Evolutionary conservation across 441 rosid genomes (phyloP).

Genomic region (Viola pubescens): DNA sequence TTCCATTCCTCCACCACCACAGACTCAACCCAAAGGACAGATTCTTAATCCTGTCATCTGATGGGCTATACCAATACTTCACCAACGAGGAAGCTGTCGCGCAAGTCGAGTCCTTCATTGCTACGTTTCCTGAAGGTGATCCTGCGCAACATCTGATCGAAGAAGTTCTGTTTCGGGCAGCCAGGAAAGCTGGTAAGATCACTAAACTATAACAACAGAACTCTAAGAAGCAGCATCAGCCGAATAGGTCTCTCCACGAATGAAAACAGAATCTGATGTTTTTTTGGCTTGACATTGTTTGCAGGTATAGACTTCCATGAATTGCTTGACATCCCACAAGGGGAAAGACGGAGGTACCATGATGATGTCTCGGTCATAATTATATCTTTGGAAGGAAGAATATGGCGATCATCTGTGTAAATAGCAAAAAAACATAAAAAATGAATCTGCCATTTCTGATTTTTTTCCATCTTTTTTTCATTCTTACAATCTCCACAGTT

Average conservation of each 20-base stretch:
- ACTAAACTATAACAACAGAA: neutral
- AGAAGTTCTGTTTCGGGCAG: conserved; percentile 84
- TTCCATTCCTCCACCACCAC: conserved; percentile 74
- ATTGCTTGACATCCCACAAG: conserved; percentile 88
- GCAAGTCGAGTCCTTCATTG: conserved; percentile 62
- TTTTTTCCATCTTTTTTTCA: neutral
- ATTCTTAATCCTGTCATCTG: conserved; percentile 74
- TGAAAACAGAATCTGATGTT: neutral
- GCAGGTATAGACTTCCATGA: conserved; percentile 92
- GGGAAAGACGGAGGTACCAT: conserved; percentile 87
- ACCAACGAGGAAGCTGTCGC: conserved; percentile 78
- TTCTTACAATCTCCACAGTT: too few relatives aligned
- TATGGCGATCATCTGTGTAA: conserved; percentile 95
- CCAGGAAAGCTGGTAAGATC: conserved; percentile 75
- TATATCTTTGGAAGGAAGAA: conserved; percentile 91
- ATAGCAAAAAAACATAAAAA: conserved; percentile 9
- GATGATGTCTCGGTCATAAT: conserved; percentile 87
- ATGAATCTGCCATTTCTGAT: neutral
- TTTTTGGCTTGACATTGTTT: neutral
- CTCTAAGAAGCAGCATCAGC: neutral
- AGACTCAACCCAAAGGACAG: conserved; percentile 61
- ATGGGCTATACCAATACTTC: conserved; percentile 86
- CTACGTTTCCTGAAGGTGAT: conserved; percentile 79
- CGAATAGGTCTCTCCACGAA: too few relatives aligned
- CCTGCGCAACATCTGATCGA: conserved; percentile 93